Evolutionary conservation across 1,139 yeast genomes (phyloP).

Genomic region (Yamadazyma sp.): DNA sequence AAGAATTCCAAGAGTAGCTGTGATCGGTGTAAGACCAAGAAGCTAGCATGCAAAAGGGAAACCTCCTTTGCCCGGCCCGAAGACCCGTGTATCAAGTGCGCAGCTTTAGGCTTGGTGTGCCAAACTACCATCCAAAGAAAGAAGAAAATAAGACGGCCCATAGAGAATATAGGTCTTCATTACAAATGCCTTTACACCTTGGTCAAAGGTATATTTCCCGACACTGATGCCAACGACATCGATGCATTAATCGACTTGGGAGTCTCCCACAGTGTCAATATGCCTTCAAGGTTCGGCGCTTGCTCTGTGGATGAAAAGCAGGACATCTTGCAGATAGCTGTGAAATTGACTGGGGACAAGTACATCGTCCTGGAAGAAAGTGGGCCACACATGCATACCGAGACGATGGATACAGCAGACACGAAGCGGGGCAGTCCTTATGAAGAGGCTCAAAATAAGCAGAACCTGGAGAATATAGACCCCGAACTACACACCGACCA

Average conservation of each 20-base stretch:
- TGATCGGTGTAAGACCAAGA: constrained; percentile 43
- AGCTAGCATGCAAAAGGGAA: constrained; percentile 38
- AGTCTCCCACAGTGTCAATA: constrained; percentile 29
- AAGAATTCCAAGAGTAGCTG: constrained; percentile 35
- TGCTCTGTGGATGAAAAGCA: constrained; percentile 5
- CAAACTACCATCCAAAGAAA: constrained; percentile 10
- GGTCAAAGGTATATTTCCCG: constrained; percentile 39
- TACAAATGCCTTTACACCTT: constrained; percentile 36
- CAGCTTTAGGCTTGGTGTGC: constrained; percentile 4
- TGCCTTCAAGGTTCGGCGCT: constrained; percentile 26
- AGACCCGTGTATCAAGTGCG: constrained; percentile 10
- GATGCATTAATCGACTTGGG: constrained; percentile 37
- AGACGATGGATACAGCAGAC: no score
- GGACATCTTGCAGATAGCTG: constrained; percentile 7
- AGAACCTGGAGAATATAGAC: no score
- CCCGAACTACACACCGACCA: no score
- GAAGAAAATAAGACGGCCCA: constrained; percentile 25
- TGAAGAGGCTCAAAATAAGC: no score
- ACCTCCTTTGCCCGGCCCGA: constrained; percentile 1
- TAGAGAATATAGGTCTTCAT: constrained; percentile 40
- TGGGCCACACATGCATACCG: background rate
- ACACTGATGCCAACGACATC: constrained; percentile 37
- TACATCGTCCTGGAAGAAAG: no score
- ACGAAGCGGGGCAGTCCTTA: no score
- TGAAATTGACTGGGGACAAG: constrained; percentile 1